Base-by-base conservation (phyloP, 2,329 filamentous ascomycete genomes). In the Amylocarpus encephaloides region DNA sequence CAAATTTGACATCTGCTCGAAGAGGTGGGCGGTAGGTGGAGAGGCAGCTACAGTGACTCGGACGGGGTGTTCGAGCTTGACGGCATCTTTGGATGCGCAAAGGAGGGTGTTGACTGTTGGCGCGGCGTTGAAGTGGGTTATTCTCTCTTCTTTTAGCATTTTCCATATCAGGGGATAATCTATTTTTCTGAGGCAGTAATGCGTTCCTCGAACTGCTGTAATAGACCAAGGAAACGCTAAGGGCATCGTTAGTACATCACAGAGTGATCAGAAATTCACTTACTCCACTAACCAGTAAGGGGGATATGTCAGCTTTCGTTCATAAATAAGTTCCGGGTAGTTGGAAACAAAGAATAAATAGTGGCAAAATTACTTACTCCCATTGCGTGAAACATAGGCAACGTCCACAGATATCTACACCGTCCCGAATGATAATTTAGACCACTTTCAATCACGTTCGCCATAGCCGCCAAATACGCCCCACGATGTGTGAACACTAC, bases 71-170 rank as follows among this genome's bases (percentile, higher is more conserved):
- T 82, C 73, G 1, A 98, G 74, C 43, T 70, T 77, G 58, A 78
- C 79, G 2, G 93, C 92, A 66, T 90, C 84, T 36, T 83, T 77
- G 2, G 87, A 79, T 11, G 85, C 85, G 64, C 93, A 95, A 2
- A 98, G 79, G 1, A 97, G 72, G 0, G 92, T 98, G 67, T 97
- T 97, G 46, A 98, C 93, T 0, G 93, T 98, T 0, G 93, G 93
- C 0, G 92, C 93, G 1, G 92, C 92, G 64, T 92, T 95, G 72
- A 94, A 97, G 68, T 98, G 93, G 0, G 90, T 97, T 56, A 98
- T 86, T 6, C 80, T 75, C 68, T 97, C 88, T 46, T 89, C 79
- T 63, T 90, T 94, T 32, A 98, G 72, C 3, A 98, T 71, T 43
- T 79, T 79, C 93, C 93, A 98, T 53, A 98, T 95, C 51, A 92